Base-by-base conservation (phyloP, 331 rosid genomes). In the Quercus tomentella region DNA sequence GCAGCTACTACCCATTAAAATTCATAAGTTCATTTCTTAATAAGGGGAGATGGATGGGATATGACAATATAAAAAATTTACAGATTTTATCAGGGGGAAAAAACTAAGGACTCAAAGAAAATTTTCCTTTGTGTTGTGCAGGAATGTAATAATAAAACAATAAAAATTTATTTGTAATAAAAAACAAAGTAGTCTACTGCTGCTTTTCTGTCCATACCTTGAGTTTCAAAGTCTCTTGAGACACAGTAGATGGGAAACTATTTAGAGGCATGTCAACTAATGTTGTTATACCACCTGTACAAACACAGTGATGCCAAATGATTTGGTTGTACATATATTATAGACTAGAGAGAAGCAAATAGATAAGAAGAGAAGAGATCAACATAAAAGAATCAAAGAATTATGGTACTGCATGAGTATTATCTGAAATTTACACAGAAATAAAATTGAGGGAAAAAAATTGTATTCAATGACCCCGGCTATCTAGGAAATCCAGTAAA, bases 261-360 rank as follows among this genome's bases (percentile, higher is more conserved):
- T 95, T 95, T n/a, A 95, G 89, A 83, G 99, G 99, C 99, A 95
- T 95, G 83, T 95, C 99, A 89, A 95, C 89, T 83, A 95, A 88
- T 52, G 97, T 91, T 33, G 99, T 95, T 63, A 95, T 83, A 20
- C 99, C 99, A 63, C 99, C 99, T 95, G 85, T 63, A 67, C 22
- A 79, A 88, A 83, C 70, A 79, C 1, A 84, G 45, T 66, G 65
- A 70, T 2, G 17, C 45, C 83, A 87, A 74, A 57, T 30, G 54
- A 70, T 68, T 56, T 54, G 49, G 55, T 22, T n/a, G 74, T 60
- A 33, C 35, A 77, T 63, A 74, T 41, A 41, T 41, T 41, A 41
- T 10, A 43, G 80, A 60, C 70, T 51, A 25, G 65, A 69, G 75
- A 61, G 23, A 72, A 23, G 41, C 18, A 6, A 30, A 65, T 37